These are phyloP conservation scores for Oxyria digyna DNA, from an alignment of 148 eudicot species.

Conservation along the genomic window DNA sequence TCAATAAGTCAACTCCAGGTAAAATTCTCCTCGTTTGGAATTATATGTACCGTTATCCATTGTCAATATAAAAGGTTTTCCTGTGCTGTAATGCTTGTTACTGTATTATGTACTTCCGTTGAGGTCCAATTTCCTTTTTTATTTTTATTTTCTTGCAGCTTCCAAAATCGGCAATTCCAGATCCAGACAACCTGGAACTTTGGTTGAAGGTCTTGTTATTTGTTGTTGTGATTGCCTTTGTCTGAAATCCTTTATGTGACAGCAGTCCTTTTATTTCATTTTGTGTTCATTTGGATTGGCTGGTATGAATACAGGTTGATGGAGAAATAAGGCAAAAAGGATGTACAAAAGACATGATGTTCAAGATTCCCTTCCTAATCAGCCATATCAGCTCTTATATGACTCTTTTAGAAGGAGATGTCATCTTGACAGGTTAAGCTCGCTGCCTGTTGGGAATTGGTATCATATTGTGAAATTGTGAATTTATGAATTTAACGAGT, in stretches of 20 bases:
- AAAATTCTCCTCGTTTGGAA: neutral
- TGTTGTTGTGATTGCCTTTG: neutral
- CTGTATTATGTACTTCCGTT: neutral
- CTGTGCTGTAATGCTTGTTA: neutral
- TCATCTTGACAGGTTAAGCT: constrained; percentile 71
- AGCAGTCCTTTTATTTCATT: constrained; percentile 3
- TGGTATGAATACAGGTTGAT: constrained; percentile 48
- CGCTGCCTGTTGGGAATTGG: neutral
- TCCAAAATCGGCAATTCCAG: constrained; percentile 56
- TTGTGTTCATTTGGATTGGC: constrained; percentile 4
- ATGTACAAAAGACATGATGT: constrained; percentile 84
- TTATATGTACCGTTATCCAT: neutral
- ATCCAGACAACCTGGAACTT: constrained; percentile 81
- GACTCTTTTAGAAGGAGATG: constrained; percentile 97
- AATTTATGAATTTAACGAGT: too few species aligned
- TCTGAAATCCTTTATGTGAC: neutral
- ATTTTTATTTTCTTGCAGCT: constrained; percentile 25
- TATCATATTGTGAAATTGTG: neutral
- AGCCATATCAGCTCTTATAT: constrained; percentile 89
- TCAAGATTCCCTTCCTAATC: constrained; percentile 76
- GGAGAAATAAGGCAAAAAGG: constrained; percentile 87
- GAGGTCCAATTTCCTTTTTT: constrained; percentile 5
- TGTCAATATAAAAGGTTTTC: neutral
- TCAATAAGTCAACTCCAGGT: neutral
- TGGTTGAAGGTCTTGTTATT: constrained; percentile 63